Base-by-base conservation (phyloP, 2,329 filamentous ascomycete genomes). In the Madurella fahalii region DNA sequence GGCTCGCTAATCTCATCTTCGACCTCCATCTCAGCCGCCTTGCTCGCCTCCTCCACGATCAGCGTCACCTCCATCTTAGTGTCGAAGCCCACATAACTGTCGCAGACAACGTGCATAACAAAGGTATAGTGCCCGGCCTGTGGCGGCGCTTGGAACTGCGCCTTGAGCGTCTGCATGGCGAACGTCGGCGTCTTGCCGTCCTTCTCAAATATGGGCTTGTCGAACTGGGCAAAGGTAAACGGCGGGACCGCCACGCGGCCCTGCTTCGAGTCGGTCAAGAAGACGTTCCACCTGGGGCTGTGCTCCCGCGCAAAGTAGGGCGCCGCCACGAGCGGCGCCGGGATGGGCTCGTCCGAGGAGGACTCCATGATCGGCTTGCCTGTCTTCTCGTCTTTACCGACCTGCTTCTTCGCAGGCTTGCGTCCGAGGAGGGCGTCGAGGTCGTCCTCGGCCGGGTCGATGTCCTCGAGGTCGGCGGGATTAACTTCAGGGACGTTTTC, bases 1-100 rank as follows among this genome's bases (percentile, higher is more conserved):
- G 95, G 94, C 71, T 99, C 94, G 68, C 90, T 95, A 62, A 99
- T 99, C 56, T 99, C 94, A 65, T 96, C 94, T 63, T 96, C 91
- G 46, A 85, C 88, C 50, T 83, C 82, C 67, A 95, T 85, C 62
- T 87, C 82, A 17, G 83, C 86, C 5, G 90, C 92, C 74, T 93
- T 94, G 71, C 83, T 88, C 34, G 89, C 86, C 65, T 97, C 92
- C 66, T 96, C 91, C 9, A 99, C 90, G 30, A 87, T 82, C 50
- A 99, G 79, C 1, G 89, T 91, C 30, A 96, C 90, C 67, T 96
- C 90, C 78, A 90, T 84, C 79, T 91, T 94, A 47, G 87, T 88
- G 69, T 99, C 95, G 62, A 96, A 90, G 44, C 94, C 94, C 44
- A 99, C 79, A 65, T 99, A 99, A 67, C 89, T 92, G 72, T 99